Evolutionary conservation across 2,329 filamentous ascomycete species (phyloP).

Genomic region (Xenoacremonium recifei): DNA sequence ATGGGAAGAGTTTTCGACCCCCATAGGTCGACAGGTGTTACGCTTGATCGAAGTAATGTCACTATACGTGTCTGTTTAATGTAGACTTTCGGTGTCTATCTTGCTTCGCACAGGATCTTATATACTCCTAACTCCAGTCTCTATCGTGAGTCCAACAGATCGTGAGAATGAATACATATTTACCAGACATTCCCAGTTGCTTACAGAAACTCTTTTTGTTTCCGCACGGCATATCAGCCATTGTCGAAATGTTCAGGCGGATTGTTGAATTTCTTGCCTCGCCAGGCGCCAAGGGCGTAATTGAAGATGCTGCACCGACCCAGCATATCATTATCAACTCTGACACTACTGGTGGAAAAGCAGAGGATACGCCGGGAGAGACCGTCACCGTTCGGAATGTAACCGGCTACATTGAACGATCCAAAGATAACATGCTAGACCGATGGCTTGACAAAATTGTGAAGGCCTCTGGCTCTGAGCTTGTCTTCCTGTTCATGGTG

Average conservation of each 20-base stretch:
- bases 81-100: too few relatives aligned
- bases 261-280: background rate
- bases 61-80: too few relatives aligned
- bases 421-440: slow-evolving; percentile 14
- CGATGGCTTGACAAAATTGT: slow-evolving; percentile 20
- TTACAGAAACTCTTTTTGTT: too few relatives aligned
- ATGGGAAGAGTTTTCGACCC: too few relatives aligned
- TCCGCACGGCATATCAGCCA: too few relatives aligned
- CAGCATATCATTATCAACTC: background rate
- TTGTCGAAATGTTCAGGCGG: background rate
- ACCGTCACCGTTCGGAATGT: slow-evolving; percentile 7
- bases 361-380: background rate
- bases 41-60: too few relatives aligned
- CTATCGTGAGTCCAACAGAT: too few relatives aligned
- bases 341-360: background rate
- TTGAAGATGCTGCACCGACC: background rate
- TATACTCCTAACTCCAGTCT: too few relatives aligned
- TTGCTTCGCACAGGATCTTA: too few relatives aligned
- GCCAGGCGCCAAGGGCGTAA: background rate
- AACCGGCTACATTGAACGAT: slow-evolving; percentile 15
- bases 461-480: slow-evolving; percentile 17
- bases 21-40: too few relatives aligned
- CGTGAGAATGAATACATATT: too few relatives aligned
- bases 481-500: slow-evolving; percentile 29
- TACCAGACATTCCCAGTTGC: too few relatives aligned